Base-by-base conservation (phyloP, 1,139 yeast species). In the Sugiyamaella novakii region DNA sequence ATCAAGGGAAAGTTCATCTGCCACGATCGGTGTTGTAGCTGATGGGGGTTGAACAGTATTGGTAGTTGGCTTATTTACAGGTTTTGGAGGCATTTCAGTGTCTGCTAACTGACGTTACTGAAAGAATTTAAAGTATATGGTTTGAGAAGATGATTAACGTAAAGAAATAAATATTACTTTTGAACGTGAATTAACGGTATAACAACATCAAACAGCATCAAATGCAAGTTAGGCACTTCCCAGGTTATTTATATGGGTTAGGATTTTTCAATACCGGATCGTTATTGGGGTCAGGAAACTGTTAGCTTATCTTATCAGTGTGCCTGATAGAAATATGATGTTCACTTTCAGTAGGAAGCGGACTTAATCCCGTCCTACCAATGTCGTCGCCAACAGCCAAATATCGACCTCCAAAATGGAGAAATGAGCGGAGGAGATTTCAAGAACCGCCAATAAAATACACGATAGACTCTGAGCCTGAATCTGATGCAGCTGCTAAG, bases 1-100 rank as follows among this genome's bases (percentile, higher is more conserved):
- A 36, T 52, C 55, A 8, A 37, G 27, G 5, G 43, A 49, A 17
- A 41, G 29, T 15, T 49, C 54, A 11, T 36, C 43, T 10, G 17
- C 35, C 18, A 18, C 28, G 10, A 17, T 28, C 3, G 40, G 8
- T 21, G 28, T 15, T 24, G 40, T 15, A 15, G 36, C 5, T 19
- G 19, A 3, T 19, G 12, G 38, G 19, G 31, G 22, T 15, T 25
- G 31, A 12, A n/a, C n/a, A 6, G 31, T 11, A 15, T 3, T 15
- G 42, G 12, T 17, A 17, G 24, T 30, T 10, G 33, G 33, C 12
- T 27, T 38, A 11, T 10, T 14, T 10, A 14, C 14, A 11, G 31
- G 5, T 27, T 38, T 38, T 15, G 42, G 42, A 6, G 42, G 42
- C 42, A 38, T 38, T 28, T 22, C 8, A 22, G 8, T n/a, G n/a